Evolutionary conservation across 192 early-diverging fungal genomes (phyloP), one percentile per base, ranked within the genome.

Genomic region (Backusella australiensis): DNA sequence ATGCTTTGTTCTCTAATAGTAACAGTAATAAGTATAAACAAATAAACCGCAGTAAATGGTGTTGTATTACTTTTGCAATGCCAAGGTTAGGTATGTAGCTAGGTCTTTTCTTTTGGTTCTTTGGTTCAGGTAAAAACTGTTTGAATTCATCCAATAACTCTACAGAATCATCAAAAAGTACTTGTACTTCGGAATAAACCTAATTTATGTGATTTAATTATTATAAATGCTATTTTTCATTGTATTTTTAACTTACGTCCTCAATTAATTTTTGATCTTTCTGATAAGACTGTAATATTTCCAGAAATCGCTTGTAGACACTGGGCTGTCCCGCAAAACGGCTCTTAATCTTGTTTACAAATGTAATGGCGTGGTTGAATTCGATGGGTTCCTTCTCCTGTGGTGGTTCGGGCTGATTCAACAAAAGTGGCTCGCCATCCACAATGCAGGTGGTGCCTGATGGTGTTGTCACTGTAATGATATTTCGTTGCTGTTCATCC

Each of bases 101-200:
- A 4, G 44, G 21, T 44, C 70, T 36, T 32, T 71, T 71, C 39
- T 71, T 71, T 71, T 44, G 41, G 8, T 71, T 39, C 29, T 71
- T 71, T 34, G 70, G 70, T 19, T 99, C 97, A 4, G 98, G 98
- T 53, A 99, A 79, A 82, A 99, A 98, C 75, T 96, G 95, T 83
- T 97, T 98, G 81, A 99, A 99, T 85, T 99, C 98, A 44, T 97
- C 96, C 69, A 99, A 78, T 29, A 99, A 84, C 78, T 98, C 97
- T 0, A 92, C 93, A 0, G 95, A 95, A 17, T 84, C 87, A 34
- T 91, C 89, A 81, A 99, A 98, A 46, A 99, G 78, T 1, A 90
- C 71, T 72, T 96, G 91, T 14, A 99, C 98, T 85, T 99, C 95
- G 4, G 91, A 86, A 79, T 98, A 98, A 2, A 99, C 97, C 91